These are phyloP conservation scores for Amoebophrya sp. DNA, from an alignment of 169 alveolate genomes.

Conservation along the genomic window DNA sequence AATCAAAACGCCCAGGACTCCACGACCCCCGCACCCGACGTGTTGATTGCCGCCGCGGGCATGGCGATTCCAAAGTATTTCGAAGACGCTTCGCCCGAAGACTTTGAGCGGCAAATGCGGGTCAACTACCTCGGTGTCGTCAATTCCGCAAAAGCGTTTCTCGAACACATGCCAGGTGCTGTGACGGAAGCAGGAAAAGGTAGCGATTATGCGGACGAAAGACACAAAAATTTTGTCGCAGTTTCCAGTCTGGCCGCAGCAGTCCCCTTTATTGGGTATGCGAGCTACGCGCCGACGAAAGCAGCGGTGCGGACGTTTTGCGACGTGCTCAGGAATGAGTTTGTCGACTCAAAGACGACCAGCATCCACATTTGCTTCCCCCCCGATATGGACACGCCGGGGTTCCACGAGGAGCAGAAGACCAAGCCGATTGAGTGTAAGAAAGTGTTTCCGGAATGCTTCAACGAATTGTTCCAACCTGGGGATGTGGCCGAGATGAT, in stretches of 20 bases:
- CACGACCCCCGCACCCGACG: too few species aligned
- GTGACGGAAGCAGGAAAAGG: too few species aligned
- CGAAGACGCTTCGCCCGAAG: neutral
- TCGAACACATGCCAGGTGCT: neutral
- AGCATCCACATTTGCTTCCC: neutral
- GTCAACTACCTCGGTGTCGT: neutral
- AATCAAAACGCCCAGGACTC: too few species aligned
- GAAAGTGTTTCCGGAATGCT: neutral
- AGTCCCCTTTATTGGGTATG: neutral
- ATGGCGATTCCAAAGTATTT: neutral
- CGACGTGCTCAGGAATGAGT: neutral
- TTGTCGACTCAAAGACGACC: neutral
- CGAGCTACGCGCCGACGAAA: neutral
- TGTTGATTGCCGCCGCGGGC: neutral
- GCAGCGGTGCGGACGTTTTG: neutral
- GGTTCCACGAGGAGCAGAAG: neutral
- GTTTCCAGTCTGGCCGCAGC: neutral
- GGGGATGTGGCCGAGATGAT: neutral
- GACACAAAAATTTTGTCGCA: neutral
- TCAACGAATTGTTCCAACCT: neutral
- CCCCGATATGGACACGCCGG: conserved; percentile 24
- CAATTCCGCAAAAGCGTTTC: neutral
- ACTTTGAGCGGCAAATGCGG: neutral
- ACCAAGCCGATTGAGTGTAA: neutral
- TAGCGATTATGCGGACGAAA: neutral